phyloP scores from a whole-genome alignment of 331 rosid species.

The Prunus yedoensis region DNA sequence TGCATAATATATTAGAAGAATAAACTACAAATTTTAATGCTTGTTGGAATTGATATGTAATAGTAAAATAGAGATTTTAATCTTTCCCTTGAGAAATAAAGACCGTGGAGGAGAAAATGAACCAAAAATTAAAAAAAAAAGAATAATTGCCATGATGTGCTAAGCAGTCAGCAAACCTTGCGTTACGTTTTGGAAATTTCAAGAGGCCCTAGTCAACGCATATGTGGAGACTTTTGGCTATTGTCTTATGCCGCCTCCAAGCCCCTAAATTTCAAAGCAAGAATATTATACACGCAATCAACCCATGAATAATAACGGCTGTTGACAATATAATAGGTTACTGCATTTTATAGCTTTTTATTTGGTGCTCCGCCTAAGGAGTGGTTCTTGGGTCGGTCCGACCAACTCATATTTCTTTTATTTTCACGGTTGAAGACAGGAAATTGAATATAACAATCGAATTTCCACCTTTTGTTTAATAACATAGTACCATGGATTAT shows the following conservation, averaged over 20 bases:
- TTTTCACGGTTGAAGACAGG: neutral
- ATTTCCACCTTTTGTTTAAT: neutral
- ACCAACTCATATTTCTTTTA: too few relatives aligned
- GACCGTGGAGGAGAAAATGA: too few relatives aligned
- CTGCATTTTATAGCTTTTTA: neutral
- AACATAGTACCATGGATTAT: neutral
- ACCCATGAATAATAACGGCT: neutral
- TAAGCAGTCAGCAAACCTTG: neutral
- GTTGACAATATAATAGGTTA: neutral
- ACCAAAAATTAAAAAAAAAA: too few relatives aligned
- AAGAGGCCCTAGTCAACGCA: neutral
- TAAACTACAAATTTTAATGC: too few relatives aligned
- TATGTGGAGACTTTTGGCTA: slow-evolving; percentile 1
- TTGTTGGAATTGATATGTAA: too few relatives aligned
- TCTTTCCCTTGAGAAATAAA: too few relatives aligned
- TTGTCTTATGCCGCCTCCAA: neutral
- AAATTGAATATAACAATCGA: neutral
- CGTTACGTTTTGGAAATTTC: neutral
- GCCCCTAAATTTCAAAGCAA: neutral
- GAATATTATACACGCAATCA: too few relatives aligned
- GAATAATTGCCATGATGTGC: neutral
- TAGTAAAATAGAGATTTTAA: too few relatives aligned
- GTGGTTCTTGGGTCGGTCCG: too few relatives aligned
- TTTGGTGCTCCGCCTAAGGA: too few relatives aligned
- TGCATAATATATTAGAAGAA: too few relatives aligned